Conservation (phyloP, 208 protist genomes). For the Leishmania amazonensis region DNA sequence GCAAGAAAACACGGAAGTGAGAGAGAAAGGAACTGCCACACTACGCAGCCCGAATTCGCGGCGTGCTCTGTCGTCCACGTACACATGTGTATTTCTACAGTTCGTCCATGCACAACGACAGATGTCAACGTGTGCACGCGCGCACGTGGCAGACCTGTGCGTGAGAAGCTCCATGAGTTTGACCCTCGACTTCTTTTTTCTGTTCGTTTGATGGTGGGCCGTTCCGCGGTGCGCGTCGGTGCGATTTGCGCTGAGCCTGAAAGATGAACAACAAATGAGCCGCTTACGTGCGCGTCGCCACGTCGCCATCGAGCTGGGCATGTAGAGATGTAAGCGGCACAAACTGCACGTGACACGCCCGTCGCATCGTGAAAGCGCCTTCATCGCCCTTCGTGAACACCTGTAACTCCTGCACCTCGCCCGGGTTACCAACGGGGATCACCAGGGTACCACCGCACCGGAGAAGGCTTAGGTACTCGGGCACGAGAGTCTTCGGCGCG, state of each 20-base stretch:
- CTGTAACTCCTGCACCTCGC: slow-evolving; percentile 60
- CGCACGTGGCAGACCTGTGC: neutral
- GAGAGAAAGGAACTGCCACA: neutral
- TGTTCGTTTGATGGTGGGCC: neutral
- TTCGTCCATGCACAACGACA: neutral
- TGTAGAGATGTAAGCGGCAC: slow-evolving; percentile 81
- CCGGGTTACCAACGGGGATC: slow-evolving; percentile 69
- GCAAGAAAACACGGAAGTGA: neutral
- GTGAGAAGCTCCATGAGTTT: neutral
- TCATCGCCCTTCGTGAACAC: slow-evolving; percentile 62
- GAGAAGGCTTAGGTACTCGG: slow-evolving; percentile 53
- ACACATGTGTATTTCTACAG: neutral
- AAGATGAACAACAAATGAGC: neutral
- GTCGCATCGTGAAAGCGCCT: slow-evolving; percentile 43
- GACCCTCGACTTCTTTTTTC: neutral
- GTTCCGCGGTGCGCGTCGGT: neutral
- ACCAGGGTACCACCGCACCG: slow-evolving; percentile 62
- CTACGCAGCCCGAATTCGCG: neutral
- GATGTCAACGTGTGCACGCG: neutral
- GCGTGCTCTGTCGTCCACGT: neutral
- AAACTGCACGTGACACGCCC: slow-evolving; percentile 59
- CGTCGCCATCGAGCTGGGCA: slow-evolving; percentile 34
- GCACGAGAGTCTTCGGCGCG: slow-evolving; percentile 37
- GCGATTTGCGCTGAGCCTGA: neutral
- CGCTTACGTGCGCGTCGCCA: neutral